Evolutionary conservation across 108 stramenopile genomes (phyloP).

Genomic region (Nannochloropsis gaditana): DNA sequence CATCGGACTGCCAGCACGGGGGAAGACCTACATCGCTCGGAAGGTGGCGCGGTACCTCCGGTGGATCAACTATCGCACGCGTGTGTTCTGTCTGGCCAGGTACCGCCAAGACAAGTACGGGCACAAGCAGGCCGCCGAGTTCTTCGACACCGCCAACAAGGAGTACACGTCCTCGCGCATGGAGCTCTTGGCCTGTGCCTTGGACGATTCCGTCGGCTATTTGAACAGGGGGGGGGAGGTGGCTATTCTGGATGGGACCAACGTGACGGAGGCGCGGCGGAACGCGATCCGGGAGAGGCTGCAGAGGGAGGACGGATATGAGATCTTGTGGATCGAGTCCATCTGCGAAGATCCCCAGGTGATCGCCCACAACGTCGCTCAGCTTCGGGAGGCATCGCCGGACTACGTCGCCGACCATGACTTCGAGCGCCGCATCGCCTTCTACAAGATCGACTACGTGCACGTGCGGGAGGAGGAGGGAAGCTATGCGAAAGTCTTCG

Average conservation of each 20-base stretch:
- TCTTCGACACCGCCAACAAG: slow-evolving; percentile 82
- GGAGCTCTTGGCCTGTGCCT: slow-evolving; percentile 71
- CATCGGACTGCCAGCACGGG: slow-evolving; percentile 88
- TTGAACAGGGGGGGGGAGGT: slow-evolving; percentile 73
- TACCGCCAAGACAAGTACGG: slow-evolving; percentile 46
- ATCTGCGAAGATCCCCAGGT: slow-evolving; percentile 73
- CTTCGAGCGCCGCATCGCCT: background rate
- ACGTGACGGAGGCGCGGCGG: slow-evolving; percentile 70
- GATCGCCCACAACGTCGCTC: slow-evolving; percentile 26
- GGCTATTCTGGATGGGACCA: slow-evolving; percentile 93
- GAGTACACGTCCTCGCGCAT: slow-evolving; percentile 60
- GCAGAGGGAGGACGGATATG: slow-evolving; percentile 47
- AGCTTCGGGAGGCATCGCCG: background rate
- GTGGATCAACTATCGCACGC: slow-evolving; percentile 53
- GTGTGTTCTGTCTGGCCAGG: slow-evolving; percentile 70
- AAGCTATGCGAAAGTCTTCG: slow-evolving; percentile 70
- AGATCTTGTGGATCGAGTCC: slow-evolving; percentile 83
- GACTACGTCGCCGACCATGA: background rate
- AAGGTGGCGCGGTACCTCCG: slow-evolving; percentile 78
- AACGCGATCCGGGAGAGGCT: slow-evolving; percentile 46
- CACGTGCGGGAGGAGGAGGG: slow-evolving; percentile 52
- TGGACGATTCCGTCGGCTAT: slow-evolving; percentile 74
- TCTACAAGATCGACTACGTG: slow-evolving; percentile 77
- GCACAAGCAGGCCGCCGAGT: slow-evolving; percentile 54
- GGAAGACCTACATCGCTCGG: slow-evolving; percentile 93